Conservation (phyloP, 2,329 filamentous ascomycete genomes). For the Drechslera avenae region DNA sequence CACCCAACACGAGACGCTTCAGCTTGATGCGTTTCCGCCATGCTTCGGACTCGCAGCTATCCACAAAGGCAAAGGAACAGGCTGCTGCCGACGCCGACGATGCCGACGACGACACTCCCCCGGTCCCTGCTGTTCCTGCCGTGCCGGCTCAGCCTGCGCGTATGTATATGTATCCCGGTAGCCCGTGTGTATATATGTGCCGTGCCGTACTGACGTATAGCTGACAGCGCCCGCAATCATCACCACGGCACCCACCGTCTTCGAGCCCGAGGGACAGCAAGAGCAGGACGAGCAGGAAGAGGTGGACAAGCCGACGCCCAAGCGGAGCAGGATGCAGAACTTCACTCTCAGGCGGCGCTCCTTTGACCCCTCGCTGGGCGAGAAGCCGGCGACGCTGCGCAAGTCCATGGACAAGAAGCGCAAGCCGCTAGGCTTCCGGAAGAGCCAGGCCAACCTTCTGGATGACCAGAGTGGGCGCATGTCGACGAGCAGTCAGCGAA, state of each 20-base stretch:
- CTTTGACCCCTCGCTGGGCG: conserved; percentile 42
- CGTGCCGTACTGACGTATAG: conserved; percentile 30
- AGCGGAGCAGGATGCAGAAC: conserved; percentile 43
- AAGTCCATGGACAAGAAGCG: conserved; percentile 47
- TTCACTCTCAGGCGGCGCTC: conserved; percentile 44
- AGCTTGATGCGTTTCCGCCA: conserved; percentile 83
- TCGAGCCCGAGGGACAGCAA: conserved; percentile 24
- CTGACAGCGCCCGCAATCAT: conserved; percentile 71
- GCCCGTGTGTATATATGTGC: background rate
- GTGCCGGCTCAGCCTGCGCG: conserved; percentile 40
- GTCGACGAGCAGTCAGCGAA: conserved; percentile 62
- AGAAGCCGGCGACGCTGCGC: conserved; percentile 37
- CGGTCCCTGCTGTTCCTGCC: conserved; percentile 43
- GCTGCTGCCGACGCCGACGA: conserved; percentile 41
- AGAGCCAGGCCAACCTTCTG: conserved; percentile 34
- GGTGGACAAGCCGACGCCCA: conserved; percentile 23
- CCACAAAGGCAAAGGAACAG: conserved; percentile 74
- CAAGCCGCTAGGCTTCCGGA: conserved; percentile 35
- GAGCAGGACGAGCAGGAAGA: conserved; percentile 10
- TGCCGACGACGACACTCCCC: conserved; percentile 36
- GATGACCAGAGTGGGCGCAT: conserved; percentile 55
- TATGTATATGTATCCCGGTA: conserved; percentile 14
- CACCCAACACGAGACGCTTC: conserved; percentile 58
- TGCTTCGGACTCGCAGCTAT: conserved; percentile 90
- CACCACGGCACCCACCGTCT: conserved; percentile 83